Evolutionary conservation across 441 rosid species (phyloP).

Genomic region (Capsella rubella): DNA sequence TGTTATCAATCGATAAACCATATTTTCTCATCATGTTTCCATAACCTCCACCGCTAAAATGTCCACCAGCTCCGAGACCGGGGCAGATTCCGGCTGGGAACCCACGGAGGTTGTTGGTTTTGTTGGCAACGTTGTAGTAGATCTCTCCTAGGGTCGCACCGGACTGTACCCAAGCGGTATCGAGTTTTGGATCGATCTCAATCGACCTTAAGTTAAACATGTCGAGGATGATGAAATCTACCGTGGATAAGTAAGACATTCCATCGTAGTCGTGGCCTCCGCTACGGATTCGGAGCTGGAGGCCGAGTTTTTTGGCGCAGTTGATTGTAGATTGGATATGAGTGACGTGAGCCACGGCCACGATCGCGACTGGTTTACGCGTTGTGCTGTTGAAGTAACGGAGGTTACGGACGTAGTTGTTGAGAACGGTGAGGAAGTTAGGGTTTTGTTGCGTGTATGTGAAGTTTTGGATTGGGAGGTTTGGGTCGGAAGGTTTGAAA

Average conservation of each 20-base stretch:
- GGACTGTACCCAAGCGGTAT: slow-evolving; percentile 57
- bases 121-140: slow-evolving; percentile 48
- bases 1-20: slow-evolving; percentile 54
- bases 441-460: slow-evolving; percentile 43
- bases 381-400: slow-evolving; percentile 46
- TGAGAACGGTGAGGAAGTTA: slow-evolving; percentile 43
- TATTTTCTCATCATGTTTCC: slow-evolving; percentile 55
- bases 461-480: slow-evolving; percentile 40
- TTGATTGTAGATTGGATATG: slow-evolving; percentile 57
- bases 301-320: slow-evolving; percentile 44
- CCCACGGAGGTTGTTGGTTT: slow-evolving; percentile 47
- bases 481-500: slow-evolving; percentile 39
- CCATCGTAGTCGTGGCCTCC: slow-evolving; percentile 70
- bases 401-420: slow-evolving; percentile 52
- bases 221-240: slow-evolving; percentile 54
- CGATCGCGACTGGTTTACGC: slow-evolving; percentile 51
- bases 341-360: slow-evolving; percentile 48
- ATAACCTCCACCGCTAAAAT: slow-evolving; percentile 59
- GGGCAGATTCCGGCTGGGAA: slow-evolving; percentile 58
- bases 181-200: slow-evolving; percentile 37
- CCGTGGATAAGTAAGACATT: slow-evolving; percentile 46
- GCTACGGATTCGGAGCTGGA: slow-evolving; percentile 57
- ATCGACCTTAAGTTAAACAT: slow-evolving; percentile 52
- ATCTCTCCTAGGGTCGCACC: slow-evolving; percentile 60
- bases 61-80: slow-evolving; percentile 61